Percentiles rank a stretch among this genome's conserved stretches.
These are phyloP conservation scores for Nigrograna mackinnonii DNA, from an alignment of 2,329 filamentous ascomycete genomes.

Conservation along the genomic window DNA sequence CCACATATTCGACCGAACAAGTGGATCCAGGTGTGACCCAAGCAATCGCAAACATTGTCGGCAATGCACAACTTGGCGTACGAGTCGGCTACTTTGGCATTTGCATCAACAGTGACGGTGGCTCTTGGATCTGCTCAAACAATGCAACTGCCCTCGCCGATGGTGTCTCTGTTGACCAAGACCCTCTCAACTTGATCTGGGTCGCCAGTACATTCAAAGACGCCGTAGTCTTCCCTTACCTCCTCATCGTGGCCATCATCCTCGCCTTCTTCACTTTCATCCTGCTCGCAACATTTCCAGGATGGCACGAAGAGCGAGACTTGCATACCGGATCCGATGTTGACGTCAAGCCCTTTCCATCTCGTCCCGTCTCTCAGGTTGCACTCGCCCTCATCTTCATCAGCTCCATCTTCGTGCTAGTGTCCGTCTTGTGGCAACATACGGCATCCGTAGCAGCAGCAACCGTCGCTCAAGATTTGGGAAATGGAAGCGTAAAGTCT, in stretches of 20 bases:
- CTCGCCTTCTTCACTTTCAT: slow-evolving; percentile 96
- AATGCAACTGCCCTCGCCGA: slow-evolving; percentile 93
- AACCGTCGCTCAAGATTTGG: slow-evolving; percentile 89
- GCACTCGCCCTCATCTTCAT: slow-evolving; percentile 89
- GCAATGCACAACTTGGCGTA: slow-evolving; percentile 80
- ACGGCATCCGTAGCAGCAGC: slow-evolving; percentile 95
- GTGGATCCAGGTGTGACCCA: slow-evolving; percentile 86
- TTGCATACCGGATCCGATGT: slow-evolving; percentile 75
- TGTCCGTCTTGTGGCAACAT: slow-evolving; percentile 82
- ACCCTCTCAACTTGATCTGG: slow-evolving; percentile 97
- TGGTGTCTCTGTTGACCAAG: slow-evolving; percentile 86
- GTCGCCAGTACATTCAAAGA: slow-evolving; percentile 97
- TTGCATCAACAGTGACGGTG: slow-evolving; percentile 89
- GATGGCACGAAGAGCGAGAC: slow-evolving; percentile 93
- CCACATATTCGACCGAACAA: slow-evolving; percentile 81
- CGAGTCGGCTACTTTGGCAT: slow-evolving; percentile 98
- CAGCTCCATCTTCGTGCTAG: slow-evolving; percentile 66
- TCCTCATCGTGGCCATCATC: slow-evolving; percentile 98
- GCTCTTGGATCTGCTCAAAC: slow-evolving; percentile 92
- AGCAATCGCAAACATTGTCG: slow-evolving; percentile 88
- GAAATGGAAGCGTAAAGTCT: slow-evolving; percentile 83
- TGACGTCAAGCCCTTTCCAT: slow-evolving; percentile 93
- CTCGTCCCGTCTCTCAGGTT: slow-evolving; percentile 87
- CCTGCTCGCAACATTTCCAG: slow-evolving; percentile 92
- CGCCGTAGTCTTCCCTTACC: slow-evolving; percentile 95